phyloP scores from a whole-genome alignment of 768 basidiomycete genomes.

The Trametes meyenii region DNA sequence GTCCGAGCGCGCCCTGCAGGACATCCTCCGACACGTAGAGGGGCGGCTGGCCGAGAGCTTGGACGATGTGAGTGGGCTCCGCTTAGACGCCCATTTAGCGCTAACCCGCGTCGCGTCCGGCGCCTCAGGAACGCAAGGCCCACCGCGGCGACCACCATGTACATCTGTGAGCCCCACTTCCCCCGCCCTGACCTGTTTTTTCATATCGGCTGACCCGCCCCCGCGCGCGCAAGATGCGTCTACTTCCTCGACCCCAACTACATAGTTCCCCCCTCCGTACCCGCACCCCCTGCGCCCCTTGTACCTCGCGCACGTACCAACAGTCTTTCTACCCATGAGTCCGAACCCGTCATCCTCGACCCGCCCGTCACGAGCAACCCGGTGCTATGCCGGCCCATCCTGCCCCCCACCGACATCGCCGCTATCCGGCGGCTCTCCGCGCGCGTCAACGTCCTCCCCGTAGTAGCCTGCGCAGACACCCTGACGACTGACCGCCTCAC shows the following conservation, averaged over 20 bases:
- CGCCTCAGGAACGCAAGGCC: constrained; percentile 67
- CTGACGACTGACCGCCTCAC: constrained; percentile 81
- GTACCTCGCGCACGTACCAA: constrained; percentile 69
- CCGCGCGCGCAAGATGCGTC: constrained; percentile 58
- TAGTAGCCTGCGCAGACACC: constrained; percentile 79
- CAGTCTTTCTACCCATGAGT: constrained; percentile 72
- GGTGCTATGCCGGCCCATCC: constrained; percentile 63
- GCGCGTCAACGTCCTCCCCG: constrained; percentile 86
- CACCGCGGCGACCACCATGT: constrained; percentile 75
- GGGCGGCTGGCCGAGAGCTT: constrained; percentile 70
- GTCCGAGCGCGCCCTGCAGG: constrained; percentile 64
- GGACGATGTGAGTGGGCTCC: constrained; percentile 66
- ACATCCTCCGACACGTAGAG: constrained; percentile 75
- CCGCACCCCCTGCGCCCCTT: constrained; percentile 67
- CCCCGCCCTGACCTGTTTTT: not conserved
- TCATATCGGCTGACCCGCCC: not conserved
- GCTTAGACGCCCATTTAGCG: constrained; percentile 17
- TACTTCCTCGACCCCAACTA: constrained; percentile 87
- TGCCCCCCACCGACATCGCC: constrained; percentile 71
- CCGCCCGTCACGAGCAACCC: constrained; percentile 78
- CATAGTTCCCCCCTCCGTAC: constrained; percentile 71
- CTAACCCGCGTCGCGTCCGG: constrained; percentile 24
- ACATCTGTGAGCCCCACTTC: constrained; percentile 63
- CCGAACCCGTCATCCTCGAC: constrained; percentile 79
- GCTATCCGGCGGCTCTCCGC: constrained; percentile 79